Conservation (phyloP, 2,329 filamentous ascomycete genomes). For the Ceratocystiopsis sp. region DNA sequence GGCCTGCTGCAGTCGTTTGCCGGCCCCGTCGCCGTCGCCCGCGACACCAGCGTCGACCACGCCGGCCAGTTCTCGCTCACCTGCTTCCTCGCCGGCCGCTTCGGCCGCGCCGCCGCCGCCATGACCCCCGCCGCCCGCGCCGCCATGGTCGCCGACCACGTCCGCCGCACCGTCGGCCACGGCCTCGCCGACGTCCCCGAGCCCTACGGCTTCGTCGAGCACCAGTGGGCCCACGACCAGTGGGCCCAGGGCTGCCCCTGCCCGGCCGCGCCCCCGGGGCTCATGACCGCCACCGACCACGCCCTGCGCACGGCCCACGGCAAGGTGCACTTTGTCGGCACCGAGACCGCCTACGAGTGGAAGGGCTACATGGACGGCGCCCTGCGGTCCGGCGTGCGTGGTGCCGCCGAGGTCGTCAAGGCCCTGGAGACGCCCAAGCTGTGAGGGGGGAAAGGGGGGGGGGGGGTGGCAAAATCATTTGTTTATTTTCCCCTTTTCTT, state of each 20-base stretch:
- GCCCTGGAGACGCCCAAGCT: no score
- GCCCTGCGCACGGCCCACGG: conserved; percentile 19
- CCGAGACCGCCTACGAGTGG: conserved; percentile 34
- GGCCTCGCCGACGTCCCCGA: not conserved
- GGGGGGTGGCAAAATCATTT: no score
- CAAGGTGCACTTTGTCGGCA: conserved; percentile 30
- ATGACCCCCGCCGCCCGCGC: conserved; percentile 5
- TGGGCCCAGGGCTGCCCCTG: conserved; percentile 6
- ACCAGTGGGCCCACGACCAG: conserved; percentile 5
- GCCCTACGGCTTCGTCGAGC: conserved; percentile 3
- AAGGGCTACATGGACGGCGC: conserved; percentile 44
- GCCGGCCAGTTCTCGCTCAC: conserved; percentile 25
- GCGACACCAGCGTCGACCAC: conserved; percentile 9
- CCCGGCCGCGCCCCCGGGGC: conserved; percentile 3
- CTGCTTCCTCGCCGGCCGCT: conserved; percentile 13
- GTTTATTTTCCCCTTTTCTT: no score
- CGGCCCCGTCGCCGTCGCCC: conserved; percentile 2
- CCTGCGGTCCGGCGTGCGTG: conserved; percentile 29
- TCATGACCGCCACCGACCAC: conserved; percentile 3
- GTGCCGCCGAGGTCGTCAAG: conserved; percentile 23
- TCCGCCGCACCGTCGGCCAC: not conserved
- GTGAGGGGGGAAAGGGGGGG: no score
- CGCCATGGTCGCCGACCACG: not conserved
- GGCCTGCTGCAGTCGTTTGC: conserved; percentile 17
- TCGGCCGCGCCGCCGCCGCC: conserved; percentile 12